A percentile compares a stretch with the other conserved stretches of the same genome.
These are phyloP conservation scores for Epichloe brachyelytri DNA, from an alignment of 2,329 filamentous ascomycete species.

Conservation along the genomic window DNA sequence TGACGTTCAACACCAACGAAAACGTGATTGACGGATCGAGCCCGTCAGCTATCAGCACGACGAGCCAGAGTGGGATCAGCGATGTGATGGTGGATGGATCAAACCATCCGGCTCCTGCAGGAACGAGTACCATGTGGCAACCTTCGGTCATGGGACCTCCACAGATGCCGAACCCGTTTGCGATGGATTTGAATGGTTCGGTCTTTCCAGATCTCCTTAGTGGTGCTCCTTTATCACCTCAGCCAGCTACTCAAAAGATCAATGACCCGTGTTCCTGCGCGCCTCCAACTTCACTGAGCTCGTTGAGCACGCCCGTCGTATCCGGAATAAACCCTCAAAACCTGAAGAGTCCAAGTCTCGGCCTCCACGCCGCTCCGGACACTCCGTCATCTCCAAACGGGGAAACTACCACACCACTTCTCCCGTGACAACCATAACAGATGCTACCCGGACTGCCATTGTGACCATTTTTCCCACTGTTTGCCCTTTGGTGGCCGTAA, in stretches of 20 bases:
- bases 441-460: conserved; percentile 49
- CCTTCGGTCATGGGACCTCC: conserved; percentile 56
- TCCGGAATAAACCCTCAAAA: conserved; percentile 48
- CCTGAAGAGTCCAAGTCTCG: conserved; percentile 54
- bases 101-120: conserved; percentile 45
- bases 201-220: conserved; percentile 68
- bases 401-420: conserved; percentile 44
- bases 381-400: conserved; percentile 60
- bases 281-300: conserved; percentile 60
- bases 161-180: conserved; percentile 55
- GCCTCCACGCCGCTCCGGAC: conserved; percentile 53
- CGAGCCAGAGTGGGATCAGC: conserved; percentile 81
- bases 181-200: conserved; percentile 59
- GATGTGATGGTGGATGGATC: conserved; percentile 83
- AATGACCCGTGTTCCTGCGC: conserved; percentile 70
- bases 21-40: conserved; percentile 85
- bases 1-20: conserved; percentile 60
- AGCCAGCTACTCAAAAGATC: conserved; percentile 56
- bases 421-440: conserved; percentile 51
- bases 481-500: conserved; percentile 45
- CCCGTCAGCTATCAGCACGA: conserved; percentile 88
- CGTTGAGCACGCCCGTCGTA: conserved; percentile 60
- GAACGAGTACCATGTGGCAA: conserved; percentile 53
- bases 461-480: conserved; percentile 44
- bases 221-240: conserved; percentile 63